Percentiles rank a stretch among this genome's conserved stretches.
Conservation (phyloP, 2,329 filamentous ascomycete genomes). For the Lasiodiplodia theobromae region DNA sequence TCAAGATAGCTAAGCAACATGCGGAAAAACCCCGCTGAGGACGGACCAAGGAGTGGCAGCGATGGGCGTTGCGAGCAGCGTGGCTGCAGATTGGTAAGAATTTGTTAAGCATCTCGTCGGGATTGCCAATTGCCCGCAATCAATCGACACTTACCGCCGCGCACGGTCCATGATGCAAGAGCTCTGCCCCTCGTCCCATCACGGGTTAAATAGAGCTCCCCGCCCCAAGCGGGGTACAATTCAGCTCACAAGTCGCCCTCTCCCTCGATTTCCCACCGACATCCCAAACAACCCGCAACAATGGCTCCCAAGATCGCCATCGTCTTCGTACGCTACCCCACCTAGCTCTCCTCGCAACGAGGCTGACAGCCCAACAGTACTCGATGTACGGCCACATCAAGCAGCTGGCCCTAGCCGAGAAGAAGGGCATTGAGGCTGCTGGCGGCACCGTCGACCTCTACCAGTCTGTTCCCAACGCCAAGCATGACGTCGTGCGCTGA, state of each 20-base stretch:
- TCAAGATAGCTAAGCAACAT: background rate
- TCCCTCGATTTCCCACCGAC: background rate
- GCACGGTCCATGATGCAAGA: constrained; percentile 18
- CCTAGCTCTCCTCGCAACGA: background rate
- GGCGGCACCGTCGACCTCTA: constrained; percentile 83
- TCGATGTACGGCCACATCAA: constrained; percentile 93
- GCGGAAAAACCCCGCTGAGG: constrained; percentile 3
- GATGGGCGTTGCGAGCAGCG: background rate
- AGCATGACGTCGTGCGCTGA: constrained; percentile 4
- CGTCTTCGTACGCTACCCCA: constrained; percentile 74
- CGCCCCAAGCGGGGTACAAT: background rate
- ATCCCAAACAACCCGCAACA: constrained; percentile 25
- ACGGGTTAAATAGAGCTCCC: constrained; percentile 19
- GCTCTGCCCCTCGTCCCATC: constrained; percentile 4
- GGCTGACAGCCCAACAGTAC: constrained; percentile 64
- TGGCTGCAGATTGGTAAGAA: constrained; percentile 29
- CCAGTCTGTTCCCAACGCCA: constrained; percentile 64
- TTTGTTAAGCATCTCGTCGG: constrained; percentile 29
- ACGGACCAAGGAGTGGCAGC: background rate
- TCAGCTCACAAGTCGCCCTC: background rate
- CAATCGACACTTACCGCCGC: constrained; percentile 3
- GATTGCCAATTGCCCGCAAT: constrained; percentile 19
- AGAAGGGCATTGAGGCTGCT: constrained; percentile 85
- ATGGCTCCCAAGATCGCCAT: constrained; percentile 95
- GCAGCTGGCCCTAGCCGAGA: constrained; percentile 85